Base-by-base conservation (phyloP, 805 yeast species). In the Ogataea zsoltii region DNA sequence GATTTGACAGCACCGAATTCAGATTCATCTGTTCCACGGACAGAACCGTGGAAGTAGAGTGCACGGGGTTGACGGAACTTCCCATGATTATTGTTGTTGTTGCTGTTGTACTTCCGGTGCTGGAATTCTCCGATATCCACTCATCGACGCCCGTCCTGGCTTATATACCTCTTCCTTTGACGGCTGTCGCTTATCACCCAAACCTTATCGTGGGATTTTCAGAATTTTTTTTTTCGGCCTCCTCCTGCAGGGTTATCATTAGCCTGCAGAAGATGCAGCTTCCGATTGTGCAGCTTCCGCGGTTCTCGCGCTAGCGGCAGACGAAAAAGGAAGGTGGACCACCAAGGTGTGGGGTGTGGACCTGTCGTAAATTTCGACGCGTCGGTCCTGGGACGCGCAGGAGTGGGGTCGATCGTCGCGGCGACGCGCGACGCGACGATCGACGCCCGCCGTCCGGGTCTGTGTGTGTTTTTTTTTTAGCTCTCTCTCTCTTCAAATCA, bases 1-100 rank as follows among this genome's bases (percentile, higher is more conserved):
- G 40, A 28, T 53, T 45, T 2, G 64, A 58, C 3, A 63, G 51
- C 12, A 63, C 61, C 7, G 66, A 60, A 7, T 49, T 50, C 17
- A 62, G 42, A 30, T 53, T 50, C 44, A 60, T 45, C 25, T 61
- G 58, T 39, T 61, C 66, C 38, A 62, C 63, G 3, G 61, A 55
- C 15, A 63, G 21, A 13, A 63, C 49, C n/a, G 66, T 63, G 16
- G 61, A 58, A n/a, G 55, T 53, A 16, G 64, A 51, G 21, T 49
- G 51, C 7, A 53, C 46, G 16, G 63, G 54, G 7, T 46, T 51
- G 16, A 52, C 44, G 2, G 31, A 25, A 9, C 14, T 28, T 4
- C 13, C 31, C 31, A 28, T n/a, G 25, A 21, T 9, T 5, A 17
- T n/a, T n/a, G n/a, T n/a, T n/a, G n/a, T 37, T 16, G 28, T 4